Conservation (phyloP, 148 eudicot genomes). For the Rhododendron griersonianum region DNA sequence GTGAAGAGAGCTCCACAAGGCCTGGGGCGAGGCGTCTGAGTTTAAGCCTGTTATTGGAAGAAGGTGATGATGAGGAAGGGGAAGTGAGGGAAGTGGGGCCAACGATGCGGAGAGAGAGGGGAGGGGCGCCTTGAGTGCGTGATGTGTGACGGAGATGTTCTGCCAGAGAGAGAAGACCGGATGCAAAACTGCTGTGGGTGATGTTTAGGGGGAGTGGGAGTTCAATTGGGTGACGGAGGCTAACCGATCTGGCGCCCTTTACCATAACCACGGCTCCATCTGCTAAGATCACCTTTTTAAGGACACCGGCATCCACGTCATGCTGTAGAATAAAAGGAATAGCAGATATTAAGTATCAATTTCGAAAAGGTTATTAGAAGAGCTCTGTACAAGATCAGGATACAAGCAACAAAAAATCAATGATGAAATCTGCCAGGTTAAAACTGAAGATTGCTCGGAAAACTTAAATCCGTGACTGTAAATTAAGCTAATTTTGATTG, state of each 20-base stretch:
- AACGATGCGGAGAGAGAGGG: conserved; percentile 84
- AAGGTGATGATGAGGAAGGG: conserved; percentile 58
- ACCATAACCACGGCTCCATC: conserved; percentile 91
- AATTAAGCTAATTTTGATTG: not conserved
- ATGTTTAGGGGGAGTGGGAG: conserved; percentile 80
- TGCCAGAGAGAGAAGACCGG: conserved; percentile 69
- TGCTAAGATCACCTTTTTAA: conserved; percentile 72
- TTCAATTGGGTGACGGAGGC: conserved; percentile 85
- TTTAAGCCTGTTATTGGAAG: conserved; percentile 63
- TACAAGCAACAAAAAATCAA: not conserved
- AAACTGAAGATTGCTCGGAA: not conserved
- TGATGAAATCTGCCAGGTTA: not conserved
- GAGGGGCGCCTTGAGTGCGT: conserved; percentile 34
- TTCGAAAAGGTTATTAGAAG: not conserved
- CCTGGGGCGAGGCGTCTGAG: conserved; percentile 95
- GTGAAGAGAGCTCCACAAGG: conserved; percentile 77
- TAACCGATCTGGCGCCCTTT: conserved; percentile 89
- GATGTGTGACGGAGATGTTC: conserved; percentile 65
- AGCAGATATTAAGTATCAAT: not conserved
- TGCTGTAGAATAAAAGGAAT: conserved; percentile 39
- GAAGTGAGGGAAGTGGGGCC: conserved; percentile 89
- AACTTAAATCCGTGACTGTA: not conserved
- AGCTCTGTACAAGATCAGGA: not conserved
- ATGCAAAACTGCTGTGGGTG: conserved; percentile 55
- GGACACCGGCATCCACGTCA: conserved; percentile 91